phyloP scores from a whole-genome alignment of 768 basidiomycete species.

The Tricholoma furcatifolium region DNA sequence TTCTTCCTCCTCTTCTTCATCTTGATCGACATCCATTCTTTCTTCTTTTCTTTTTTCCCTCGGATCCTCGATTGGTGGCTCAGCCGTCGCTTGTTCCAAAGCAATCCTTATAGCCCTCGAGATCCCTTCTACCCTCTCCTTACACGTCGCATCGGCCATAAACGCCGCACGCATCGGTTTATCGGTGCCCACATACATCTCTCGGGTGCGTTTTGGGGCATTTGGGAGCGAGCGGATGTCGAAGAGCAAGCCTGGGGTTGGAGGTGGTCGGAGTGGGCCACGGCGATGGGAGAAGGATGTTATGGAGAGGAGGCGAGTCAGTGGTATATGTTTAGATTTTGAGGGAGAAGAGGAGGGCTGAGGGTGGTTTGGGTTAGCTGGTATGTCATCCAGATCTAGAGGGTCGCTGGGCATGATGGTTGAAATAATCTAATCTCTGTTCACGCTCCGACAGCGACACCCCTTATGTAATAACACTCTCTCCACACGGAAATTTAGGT shows the following conservation, averaged over 20 bases:
- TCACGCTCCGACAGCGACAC: no score
- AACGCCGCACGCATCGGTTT: background rate
- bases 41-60: background rate
- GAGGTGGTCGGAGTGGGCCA: conserved; percentile 2
- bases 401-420: background rate
- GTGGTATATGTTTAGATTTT: no score
- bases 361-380: background rate
- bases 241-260: conserved; percentile 6
- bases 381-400: background rate
- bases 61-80: background rate
- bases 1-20: background rate
- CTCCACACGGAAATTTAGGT: no score
- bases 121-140: background rate
- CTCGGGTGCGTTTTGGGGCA: background rate
- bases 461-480: no score
- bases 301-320: background rate
- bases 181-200: background rate
- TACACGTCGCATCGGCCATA: background rate
- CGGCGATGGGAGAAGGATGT: conserved; percentile 10
- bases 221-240: conserved; percentile 14
- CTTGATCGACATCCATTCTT: background rate
- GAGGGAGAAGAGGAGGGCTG: background rate
- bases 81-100: background rate
- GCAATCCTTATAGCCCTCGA: background rate
- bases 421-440: no score